Evolutionary conservation across 1,284 basidiomycete species (phyloP), one percentile per base, ranked within the genome.

Genomic region (Grifola frondosa): DNA sequence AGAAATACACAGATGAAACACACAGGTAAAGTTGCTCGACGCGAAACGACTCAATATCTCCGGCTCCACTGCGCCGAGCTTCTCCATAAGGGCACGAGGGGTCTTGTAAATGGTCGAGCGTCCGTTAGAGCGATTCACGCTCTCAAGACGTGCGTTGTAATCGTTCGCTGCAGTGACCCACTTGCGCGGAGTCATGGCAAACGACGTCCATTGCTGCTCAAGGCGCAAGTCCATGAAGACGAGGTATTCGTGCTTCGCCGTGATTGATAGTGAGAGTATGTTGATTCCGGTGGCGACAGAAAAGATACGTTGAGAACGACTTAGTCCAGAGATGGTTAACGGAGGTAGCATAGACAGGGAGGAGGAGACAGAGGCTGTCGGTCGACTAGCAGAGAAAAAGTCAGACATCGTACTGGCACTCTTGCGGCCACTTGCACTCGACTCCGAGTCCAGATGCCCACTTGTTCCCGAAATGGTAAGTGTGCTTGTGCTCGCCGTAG

Each of bases 211-310:
- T 24, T 46, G 29, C 7, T 30, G 15, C 42, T 37, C 30, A 4
- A 17, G 21, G 0, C 47, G 41, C 17, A 54, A 31, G 5, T 46
- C 31, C 43, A 54, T 46, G 9, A 54, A 54, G 6, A 51, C 26
- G 31, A 36, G 49, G 36, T 51, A 54, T 17, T 40, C 44, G 11
- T 40, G 17, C 2, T 15, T 30, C n/a, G n/a, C n/a, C n/a, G n/a
- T n/a, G 37, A 45, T 33, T 1, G 31, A 21, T 10, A 45, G 31
- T 2, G 37, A 30, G 8, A 31, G 24, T 3, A 41, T 16, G 15
- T 50, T 23, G 22, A 50, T 36, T 11, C 48, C 44, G 2, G 48
- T 46, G 0, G 33, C 20, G 15, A 46, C 29, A 4, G 48, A 44
- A 22, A 50, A 43, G 1, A 50, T 4, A 2, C 30, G 42, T 23